Evolutionary conservation across 495 filamentous ascomycete species (phyloP), one percentile per base, ranked within the genome.

Genomic region (Xylaria intraflava): DNA sequence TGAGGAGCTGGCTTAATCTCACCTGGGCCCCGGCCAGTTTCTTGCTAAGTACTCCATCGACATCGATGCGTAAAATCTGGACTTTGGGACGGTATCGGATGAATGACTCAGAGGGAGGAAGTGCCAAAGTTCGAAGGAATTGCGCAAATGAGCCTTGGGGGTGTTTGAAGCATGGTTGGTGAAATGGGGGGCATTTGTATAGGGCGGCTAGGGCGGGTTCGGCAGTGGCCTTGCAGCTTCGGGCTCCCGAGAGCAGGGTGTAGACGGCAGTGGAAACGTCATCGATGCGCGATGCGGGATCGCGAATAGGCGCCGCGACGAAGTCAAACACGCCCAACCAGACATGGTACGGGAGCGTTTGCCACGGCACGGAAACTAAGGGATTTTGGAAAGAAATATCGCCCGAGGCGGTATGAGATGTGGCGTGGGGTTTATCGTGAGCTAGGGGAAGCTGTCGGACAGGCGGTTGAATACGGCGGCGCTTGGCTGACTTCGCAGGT

Each of bases 201-300:
- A 93, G 73, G 11, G 78, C 84, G 12, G 85, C 82, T 16, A 95
- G 68, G 6, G 89, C 86, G 5, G 90, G 86, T 57, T 91, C 86
- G 6, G 78, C 67, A 51, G 91, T 90, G 3, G 72, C 67, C 36
- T 76, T 79, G 53, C 88, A 91, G 12, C 83, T 62, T 9, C 77
- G 65, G 10, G 86, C 81, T 16, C 81, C 67, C 20, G 77, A 69
- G 3, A 85, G 49, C 11, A 95, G 78, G 81, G 81, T 89, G 49
- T 65, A 62, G 2, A 80, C 76, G 1, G 61, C 61, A 24, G 54
- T 56, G 5, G 38, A 43, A 24, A 64, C 48, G 52, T 64, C 61
- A 42, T 66, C 64, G 45, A 52, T 43, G 31, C 64, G 61, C 0
- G 81, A 77, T 0, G 65, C 56, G 36, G 76, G 69, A 51, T 84